Evolutionary conservation across 108 stramenopile genomes (phyloP).

Genomic region (Nannochloropsis oceanica): DNA sequence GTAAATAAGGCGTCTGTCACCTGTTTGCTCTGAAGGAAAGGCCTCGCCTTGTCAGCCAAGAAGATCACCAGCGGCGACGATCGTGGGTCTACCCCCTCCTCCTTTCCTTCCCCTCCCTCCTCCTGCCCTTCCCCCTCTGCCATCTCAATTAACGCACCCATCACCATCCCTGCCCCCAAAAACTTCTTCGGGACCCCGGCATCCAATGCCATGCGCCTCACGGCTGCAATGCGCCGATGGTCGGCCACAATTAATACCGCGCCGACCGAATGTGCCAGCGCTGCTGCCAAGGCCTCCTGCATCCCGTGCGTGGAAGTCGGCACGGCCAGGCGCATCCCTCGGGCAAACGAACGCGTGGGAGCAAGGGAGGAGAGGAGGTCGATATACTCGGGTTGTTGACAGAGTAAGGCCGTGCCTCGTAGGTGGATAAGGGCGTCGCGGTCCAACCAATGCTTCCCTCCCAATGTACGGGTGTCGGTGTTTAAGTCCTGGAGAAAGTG

Average conservation of each 20-base stretch:
- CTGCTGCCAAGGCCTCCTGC: conserved; percentile 27
- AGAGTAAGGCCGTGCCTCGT: conserved; percentile 14
- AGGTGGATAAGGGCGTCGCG: not conserved
- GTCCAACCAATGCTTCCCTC: not conserved
- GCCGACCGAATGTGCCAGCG: conserved; percentile 26
- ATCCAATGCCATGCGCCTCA: not conserved
- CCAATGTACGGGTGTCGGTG: not conserved
- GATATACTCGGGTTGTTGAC: conserved; percentile 22
- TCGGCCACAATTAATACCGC: conserved; percentile 13
- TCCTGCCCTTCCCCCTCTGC: not conserved
- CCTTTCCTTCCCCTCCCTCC: not conserved
- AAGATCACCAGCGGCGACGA: conserved; percentile 4
- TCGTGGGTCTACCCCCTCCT: not conserved
- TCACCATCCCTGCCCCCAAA: not conserved
- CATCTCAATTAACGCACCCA: conserved; percentile 4
- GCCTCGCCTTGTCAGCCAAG: conserved; percentile 5
- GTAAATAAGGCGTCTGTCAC: not conserved
- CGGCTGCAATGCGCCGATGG: not conserved
- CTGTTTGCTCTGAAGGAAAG: not conserved
- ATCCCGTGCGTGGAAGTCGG: conserved; percentile 23
- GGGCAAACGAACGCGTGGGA: not conserved
- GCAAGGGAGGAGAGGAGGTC: conserved; percentile 6
- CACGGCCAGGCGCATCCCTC: conserved; percentile 11
- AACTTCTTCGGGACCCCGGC: conserved; percentile 8
- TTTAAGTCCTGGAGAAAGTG: not conserved